Evolutionary conservation across 2,329 filamentous ascomycete genomes (phyloP).

Genomic region (Mycosphaerella arachidis): DNA sequence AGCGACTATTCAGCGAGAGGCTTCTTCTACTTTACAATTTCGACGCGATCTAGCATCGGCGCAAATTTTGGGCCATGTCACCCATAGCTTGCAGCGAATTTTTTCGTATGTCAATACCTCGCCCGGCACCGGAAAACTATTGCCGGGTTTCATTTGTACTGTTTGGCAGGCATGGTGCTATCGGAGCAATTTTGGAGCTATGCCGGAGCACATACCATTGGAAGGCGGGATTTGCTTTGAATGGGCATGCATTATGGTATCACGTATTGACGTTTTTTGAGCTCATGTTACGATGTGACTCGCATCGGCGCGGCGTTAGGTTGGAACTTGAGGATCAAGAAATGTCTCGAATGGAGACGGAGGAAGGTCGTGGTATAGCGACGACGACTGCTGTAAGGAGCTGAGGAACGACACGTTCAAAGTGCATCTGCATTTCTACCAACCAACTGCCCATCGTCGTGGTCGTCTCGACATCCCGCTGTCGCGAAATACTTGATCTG

Average conservation of each 20-base stretch:
- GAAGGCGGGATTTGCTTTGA: background rate
- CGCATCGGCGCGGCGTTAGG: conserved; percentile 15
- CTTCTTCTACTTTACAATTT: conserved; percentile 6
- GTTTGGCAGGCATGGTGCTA: conserved; percentile 5
- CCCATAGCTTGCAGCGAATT: conserved; percentile 1
- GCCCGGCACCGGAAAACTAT: background rate
- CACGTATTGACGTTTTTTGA: conserved; percentile 15
- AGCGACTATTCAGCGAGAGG: background rate
- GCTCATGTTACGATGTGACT: conserved; percentile 15
- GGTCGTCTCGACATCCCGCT: background rate
- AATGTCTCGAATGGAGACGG: background rate
- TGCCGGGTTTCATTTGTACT: conserved; percentile 6
- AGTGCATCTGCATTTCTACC: background rate
- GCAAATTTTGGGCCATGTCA: conserved; percentile 7
- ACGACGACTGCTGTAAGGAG: background rate
- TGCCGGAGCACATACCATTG: conserved; percentile 5
- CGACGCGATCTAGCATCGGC: conserved; percentile 26
- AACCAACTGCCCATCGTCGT: background rate
- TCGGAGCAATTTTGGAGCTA: conserved; percentile 3
- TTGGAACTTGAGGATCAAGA: background rate
- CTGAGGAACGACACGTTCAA: background rate
- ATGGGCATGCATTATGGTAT: conserved; percentile 17
- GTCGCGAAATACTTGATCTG: no score
- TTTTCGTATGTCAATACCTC: conserved; percentile 12
- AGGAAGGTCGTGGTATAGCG: background rate